Evolutionary conservation across 495 filamentous ascomycete species (phyloP).

Genomic region (Penicillium psychrofluorescens): DNA sequence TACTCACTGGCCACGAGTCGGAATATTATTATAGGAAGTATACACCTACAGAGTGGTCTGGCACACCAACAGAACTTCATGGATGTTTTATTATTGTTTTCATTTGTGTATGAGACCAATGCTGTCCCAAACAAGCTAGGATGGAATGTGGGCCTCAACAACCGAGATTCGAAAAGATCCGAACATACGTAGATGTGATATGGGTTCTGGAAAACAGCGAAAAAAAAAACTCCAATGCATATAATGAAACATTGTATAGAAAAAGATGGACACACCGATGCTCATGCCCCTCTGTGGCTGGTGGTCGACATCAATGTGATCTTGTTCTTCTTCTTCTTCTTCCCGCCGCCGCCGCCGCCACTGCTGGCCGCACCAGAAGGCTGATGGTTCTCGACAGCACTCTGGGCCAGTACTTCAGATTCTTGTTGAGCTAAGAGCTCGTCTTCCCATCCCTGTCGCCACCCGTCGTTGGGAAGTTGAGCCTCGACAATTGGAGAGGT

Average conservation of each 20-base stretch:
- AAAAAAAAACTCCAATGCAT: neutral
- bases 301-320: constrained; percentile 92
- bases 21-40: too few relatives aligned
- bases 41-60: too few relatives aligned
- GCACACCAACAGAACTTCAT: too few relatives aligned
- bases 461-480: constrained; percentile 58
- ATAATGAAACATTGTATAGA: neutral
- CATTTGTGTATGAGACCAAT: too few relatives aligned
- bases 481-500: constrained; percentile 37
- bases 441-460: constrained; percentile 71
- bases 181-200: too few relatives aligned
- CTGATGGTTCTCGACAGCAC: constrained; percentile 20
- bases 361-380: constrained; percentile 9
- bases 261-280: constrained; percentile 1
- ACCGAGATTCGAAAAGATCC: too few relatives aligned
- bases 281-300: constrained; percentile 58
- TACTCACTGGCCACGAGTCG: too few relatives aligned
- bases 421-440: constrained; percentile 50
- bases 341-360: constrained; percentile 22
- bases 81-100: too few relatives aligned
- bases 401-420: constrained; percentile 31
- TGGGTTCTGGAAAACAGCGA: neutral
- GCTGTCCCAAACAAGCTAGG: too few relatives aligned
- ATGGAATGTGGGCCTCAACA: neutral
- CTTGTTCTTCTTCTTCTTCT: constrained; percentile 85